Evolutionary conservation across 208 protist species (phyloP).

Genomic region (Crithidia bombi): DNA sequence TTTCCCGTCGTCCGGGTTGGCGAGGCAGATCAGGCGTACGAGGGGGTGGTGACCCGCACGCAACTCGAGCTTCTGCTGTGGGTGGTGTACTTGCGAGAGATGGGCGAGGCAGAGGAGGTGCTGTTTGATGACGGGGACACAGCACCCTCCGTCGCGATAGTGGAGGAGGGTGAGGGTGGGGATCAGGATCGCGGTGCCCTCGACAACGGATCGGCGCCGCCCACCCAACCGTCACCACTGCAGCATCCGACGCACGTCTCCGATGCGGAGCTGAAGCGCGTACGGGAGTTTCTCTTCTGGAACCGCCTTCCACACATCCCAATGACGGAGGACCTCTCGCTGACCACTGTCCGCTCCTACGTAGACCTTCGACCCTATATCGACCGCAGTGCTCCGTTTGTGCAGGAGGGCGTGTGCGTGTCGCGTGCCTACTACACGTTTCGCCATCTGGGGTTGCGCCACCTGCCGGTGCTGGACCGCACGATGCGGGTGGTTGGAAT

Average conservation of each 20-base stretch:
- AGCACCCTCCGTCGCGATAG: constrained; percentile 1
- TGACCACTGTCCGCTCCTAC: constrained; percentile 26
- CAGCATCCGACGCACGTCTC: constrained; percentile 39
- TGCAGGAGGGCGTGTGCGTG: constrained; percentile 65
- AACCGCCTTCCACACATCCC: constrained; percentile 43
- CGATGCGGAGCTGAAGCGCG: constrained; percentile 40
- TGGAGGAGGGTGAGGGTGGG: background rate
- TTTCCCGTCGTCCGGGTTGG: constrained; percentile 79
- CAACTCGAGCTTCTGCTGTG: constrained; percentile 67
- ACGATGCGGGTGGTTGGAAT: constrained; percentile 74
- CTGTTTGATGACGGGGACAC: constrained; percentile 5
- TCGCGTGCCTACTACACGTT: constrained; percentile 78
- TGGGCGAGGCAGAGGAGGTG: constrained; percentile 30
- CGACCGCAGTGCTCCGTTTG: constrained; percentile 64
- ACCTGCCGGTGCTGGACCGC: constrained; percentile 77
- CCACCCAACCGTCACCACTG: background rate
- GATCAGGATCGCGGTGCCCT: background rate
- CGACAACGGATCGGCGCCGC: background rate
- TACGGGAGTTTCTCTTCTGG: constrained; percentile 66
- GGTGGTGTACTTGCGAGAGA: constrained; percentile 60
- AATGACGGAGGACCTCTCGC: constrained; percentile 40
- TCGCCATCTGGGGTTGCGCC: constrained; percentile 75
- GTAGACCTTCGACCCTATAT: constrained; percentile 66
- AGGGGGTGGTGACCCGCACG: constrained; percentile 51
- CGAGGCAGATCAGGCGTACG: constrained; percentile 41